Evolutionary conservation across 2,329 filamentous ascomycete genomes (phyloP).

Genomic region (Claviceps fusiformis): DNA sequence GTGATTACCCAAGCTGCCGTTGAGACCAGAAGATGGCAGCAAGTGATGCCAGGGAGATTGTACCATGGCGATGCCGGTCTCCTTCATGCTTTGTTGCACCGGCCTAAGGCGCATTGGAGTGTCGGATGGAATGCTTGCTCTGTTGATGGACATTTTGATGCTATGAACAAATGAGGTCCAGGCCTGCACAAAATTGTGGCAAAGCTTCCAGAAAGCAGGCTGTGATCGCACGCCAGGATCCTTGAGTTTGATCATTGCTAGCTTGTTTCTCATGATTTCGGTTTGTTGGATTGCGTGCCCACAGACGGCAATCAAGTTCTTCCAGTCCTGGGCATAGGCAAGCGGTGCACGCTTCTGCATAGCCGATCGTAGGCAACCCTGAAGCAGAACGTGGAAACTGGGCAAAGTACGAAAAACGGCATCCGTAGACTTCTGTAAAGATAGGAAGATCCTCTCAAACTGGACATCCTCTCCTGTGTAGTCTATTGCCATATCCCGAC

Average conservation of each 20-base stretch:
- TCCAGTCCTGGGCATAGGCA: conserved; percentile 52
- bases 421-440: conserved; percentile 60
- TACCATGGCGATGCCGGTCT: conserved; percentile 60
- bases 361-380: conserved; percentile 47
- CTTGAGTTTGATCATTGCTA: conserved; percentile 72
- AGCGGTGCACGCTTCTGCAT: conserved; percentile 46
- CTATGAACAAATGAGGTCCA: conserved; percentile 53
- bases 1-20: conserved; percentile 9
- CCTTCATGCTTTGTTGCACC: conserved; percentile 70
- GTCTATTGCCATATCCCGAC: conserved; percentile 37
- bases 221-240: conserved; percentile 62
- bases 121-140: conserved; percentile 45
- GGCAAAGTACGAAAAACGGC: conserved; percentile 61
- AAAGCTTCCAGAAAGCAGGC: conserved; percentile 51
- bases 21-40: conserved; percentile 10
- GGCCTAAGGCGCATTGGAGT: conserved; percentile 63
- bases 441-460: conserved; percentile 73
- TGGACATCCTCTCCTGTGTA: conserved; percentile 63
- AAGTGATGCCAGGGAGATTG: conserved; percentile 43
- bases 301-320: conserved; percentile 57
- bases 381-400: conserved; percentile 52
- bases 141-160: conserved; percentile 41
- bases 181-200: conserved; percentile 58
- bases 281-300: conserved; percentile 58
- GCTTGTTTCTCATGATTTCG: conserved; percentile 55